A percentile compares a stretch with the other conserved stretches of the same genome.
Evolutionary conservation across 768 basidiomycete species (phyloP).

Genomic region (Mycena olivaceomarginata): DNA sequence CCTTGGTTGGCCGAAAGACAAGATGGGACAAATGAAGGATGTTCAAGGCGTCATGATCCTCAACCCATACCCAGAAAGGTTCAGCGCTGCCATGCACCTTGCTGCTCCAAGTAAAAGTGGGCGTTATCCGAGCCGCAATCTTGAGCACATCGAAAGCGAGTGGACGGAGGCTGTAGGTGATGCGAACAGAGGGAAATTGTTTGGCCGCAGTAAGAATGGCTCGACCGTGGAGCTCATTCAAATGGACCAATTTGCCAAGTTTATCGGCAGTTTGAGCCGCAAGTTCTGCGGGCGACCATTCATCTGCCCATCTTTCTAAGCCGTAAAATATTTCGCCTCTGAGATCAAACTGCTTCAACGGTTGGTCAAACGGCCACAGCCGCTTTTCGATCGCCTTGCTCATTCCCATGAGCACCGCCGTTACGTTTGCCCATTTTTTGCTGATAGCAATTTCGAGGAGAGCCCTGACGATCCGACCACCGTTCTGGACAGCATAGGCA

Average conservation of each 20-base stretch:
- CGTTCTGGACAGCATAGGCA: constrained; percentile 96
- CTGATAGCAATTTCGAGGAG: constrained; percentile 96
- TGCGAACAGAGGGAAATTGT: constrained; percentile 86
- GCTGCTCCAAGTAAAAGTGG: constrained; percentile 87
- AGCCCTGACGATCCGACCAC: constrained; percentile 95
- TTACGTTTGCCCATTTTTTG: constrained; percentile 91
- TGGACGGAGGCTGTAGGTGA: constrained; percentile 85
- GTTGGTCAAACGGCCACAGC: constrained; percentile 97
- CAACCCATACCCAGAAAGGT: constrained; percentile 97
- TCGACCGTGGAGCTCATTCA: constrained; percentile 90
- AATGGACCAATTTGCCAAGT: constrained; percentile 86
- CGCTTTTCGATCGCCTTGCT: constrained; percentile 96
- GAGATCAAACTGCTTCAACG: constrained; percentile 87
- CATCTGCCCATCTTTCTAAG: constrained; percentile 88
- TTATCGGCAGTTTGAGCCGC: constrained; percentile 78
- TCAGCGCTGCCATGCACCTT: constrained; percentile 86
- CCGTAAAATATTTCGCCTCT: constrained; percentile 87
- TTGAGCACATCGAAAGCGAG: constrained; percentile 90
- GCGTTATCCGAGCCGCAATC: constrained; percentile 77
- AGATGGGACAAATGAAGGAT: constrained; percentile 90
- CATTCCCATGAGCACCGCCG: constrained; percentile 88
- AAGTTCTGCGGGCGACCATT: constrained; percentile 85
- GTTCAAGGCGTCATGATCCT: constrained; percentile 86
- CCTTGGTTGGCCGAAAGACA: constrained; percentile 80
- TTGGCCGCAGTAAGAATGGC: constrained; percentile 88